Percentiles rank a stretch among this genome's conserved stretches.
Evolutionary conservation across 1,139 yeast genomes (phyloP).

Genomic region (Candida sanyaensis): DNA sequence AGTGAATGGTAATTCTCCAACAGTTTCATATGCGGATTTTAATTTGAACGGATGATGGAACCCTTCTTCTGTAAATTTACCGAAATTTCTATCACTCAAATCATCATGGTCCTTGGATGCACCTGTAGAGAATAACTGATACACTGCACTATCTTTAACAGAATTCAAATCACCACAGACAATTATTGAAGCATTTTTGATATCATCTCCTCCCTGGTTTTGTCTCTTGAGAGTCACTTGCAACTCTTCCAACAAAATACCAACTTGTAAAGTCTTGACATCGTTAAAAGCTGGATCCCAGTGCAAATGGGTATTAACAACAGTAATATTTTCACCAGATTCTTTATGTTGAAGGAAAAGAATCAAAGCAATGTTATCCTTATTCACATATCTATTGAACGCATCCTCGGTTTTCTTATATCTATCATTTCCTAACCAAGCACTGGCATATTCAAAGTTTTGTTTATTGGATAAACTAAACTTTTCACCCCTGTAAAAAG

Average conservation of each 20-base stretch:
- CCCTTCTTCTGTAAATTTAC: conserved; percentile 88
- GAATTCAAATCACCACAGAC: conserved; percentile 98
- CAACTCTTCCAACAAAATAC: conserved; percentile 85
- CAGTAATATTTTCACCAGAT: conserved; percentile 70
- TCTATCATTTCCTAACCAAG: conserved; percentile 85
- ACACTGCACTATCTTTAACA: conserved; percentile 83
- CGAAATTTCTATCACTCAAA: conserved; percentile 85
- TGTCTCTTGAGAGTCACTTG: conserved; percentile 61
- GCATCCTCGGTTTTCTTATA: conserved; percentile 93
- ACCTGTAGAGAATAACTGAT: conserved; percentile 84
- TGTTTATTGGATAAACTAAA: conserved; percentile 73
- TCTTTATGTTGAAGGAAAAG: conserved; percentile 73
- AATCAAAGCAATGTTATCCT: conserved; percentile 88
- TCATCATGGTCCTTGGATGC: conserved; percentile 73
- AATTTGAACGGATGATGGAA: conserved; percentile 79
- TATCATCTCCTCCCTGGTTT: conserved; percentile 50
- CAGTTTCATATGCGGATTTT: conserved; percentile 79
- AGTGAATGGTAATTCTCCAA: conserved; percentile 92
- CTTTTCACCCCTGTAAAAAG: conserved; percentile 71
- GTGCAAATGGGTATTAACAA: conserved; percentile 92
- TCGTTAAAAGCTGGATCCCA: conserved; percentile 98
- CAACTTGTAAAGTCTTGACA: conserved; percentile 95
- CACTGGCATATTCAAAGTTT: conserved; percentile 81
- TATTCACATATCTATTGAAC: conserved; percentile 93
- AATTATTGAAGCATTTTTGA: conserved; percentile 69